Percentiles rank a stretch among this genome's conserved stretches.
Evolutionary conservation across 441 rosid species (phyloP).

Genomic region (Bruguiera hainesii): DNA sequence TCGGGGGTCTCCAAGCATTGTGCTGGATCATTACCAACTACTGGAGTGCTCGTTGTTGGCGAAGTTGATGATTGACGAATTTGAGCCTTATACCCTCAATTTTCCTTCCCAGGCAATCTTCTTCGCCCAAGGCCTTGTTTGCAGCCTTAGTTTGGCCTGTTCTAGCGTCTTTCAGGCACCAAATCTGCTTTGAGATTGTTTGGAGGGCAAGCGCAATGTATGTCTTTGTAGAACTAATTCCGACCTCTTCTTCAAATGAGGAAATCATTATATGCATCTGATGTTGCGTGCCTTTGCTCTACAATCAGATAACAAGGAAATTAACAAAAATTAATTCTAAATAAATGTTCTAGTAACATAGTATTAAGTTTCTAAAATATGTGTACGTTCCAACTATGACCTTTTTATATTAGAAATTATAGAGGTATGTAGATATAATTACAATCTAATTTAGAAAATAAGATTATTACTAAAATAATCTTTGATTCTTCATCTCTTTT

Average conservation of each 20-base stretch:
- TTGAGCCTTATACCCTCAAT: constrained; percentile 51
- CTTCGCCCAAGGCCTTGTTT: constrained; percentile 73
- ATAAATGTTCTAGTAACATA: neutral
- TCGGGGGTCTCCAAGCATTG: constrained; percentile 71
- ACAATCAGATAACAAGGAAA: constrained; percentile 38
- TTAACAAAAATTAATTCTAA: neutral
- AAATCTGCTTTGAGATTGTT: constrained; percentile 83
- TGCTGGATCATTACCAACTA: constrained; percentile 93
- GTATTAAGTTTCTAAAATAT: neutral
- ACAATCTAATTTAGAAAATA: too few relatives aligned
- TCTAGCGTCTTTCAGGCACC: constrained; percentile 67
- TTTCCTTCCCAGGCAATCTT: constrained; percentile 46
- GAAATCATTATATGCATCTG: constrained; percentile 62
- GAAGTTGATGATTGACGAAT: constrained; percentile 54
- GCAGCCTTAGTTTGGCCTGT: constrained; percentile 53
- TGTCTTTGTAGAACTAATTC: constrained; percentile 58
- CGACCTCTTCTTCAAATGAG: constrained; percentile 70
- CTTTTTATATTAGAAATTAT: too few relatives aligned
- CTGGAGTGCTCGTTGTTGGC: constrained; percentile 88
- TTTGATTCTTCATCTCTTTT: too few relatives aligned
- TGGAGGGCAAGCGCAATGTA: constrained; percentile 79
- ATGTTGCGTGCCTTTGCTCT: constrained; percentile 58
- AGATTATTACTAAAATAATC: too few relatives aligned
- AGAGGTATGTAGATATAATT: too few relatives aligned
- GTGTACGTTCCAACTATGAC: too few relatives aligned